Base-by-base conservation (phyloP, 1,284 basidiomycete genomes). In the Naganishia albida region DNA sequence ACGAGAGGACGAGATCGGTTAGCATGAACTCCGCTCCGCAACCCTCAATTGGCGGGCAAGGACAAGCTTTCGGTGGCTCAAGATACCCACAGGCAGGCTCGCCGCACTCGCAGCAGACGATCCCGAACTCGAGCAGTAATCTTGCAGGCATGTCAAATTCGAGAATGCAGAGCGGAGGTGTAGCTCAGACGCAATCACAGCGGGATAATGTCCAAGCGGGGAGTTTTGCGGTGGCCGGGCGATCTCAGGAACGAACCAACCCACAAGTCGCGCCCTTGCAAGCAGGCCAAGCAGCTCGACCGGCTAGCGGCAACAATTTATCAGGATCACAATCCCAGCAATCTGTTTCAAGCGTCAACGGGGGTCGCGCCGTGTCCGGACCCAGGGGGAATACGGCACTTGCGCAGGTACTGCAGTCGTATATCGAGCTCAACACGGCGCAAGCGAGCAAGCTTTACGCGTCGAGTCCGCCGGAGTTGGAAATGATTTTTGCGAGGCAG, bases 361-460 rank as follows among this genome's bases (percentile, higher is more conserved):
- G 34, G 34, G 34, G 34, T 34, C 34, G 34, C 34, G 34, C 34
- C 34, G 34, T 34, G 6, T 34, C 34, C 10, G 34, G 34, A 34
- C 54, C 48, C 28, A 57, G 28, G n/a, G 56, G 62, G n/a, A 68
- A 68, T 40, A 59, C 70, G 4, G 62, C 68, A 16, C 74, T 70
- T 56, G 64, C 69, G 49, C 64, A 69, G 18, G 70, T 70, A 25
- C 77, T 80, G 51, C 71, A 74, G 28, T 65, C 68, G n/a, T 72
- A 79, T 34, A 72, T 79, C 56, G 77, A 80, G 53, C 70, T 80
- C 38, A 78, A 80, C 50, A 71, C 70, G 1, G 57, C 70, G 40
- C 80, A 80, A 68, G 74, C 76, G n/a, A 72, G 74, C 57, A 79
- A 80, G 72, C 74, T 77, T 13, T 80, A 80, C 69, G 75, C 74